Evolutionary conservation across 2,329 filamentous ascomycete genomes (phyloP).

Genomic region (Nothophaeocryptopus gaeumannii): DNA sequence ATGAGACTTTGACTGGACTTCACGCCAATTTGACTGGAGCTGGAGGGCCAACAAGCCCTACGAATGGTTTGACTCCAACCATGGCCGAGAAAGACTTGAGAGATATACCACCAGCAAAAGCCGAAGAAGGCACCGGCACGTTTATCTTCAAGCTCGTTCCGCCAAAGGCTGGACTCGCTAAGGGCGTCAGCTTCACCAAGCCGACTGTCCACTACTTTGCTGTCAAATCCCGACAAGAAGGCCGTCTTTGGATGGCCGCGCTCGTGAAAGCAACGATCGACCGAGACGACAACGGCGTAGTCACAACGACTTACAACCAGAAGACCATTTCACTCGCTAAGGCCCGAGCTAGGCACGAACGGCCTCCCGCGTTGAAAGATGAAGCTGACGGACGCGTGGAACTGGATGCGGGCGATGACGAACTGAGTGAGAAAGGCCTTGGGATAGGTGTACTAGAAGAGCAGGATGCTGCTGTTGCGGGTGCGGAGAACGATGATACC

Average conservation of each 20-base stretch:
- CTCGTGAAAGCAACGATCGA: slow-evolving; percentile 99
- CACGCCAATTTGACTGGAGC: slow-evolving; percentile 90
- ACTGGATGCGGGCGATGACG: slow-evolving; percentile 15
- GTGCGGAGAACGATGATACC: slow-evolving; percentile 20
- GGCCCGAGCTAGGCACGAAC: slow-evolving; percentile 80
- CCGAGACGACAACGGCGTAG: slow-evolving; percentile 68
- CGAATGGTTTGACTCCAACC: slow-evolving; percentile 39
- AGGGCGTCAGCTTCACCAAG: slow-evolving; percentile 95
- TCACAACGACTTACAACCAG: slow-evolving; percentile 92
- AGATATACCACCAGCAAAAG: slow-evolving; percentile 36
- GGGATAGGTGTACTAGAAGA: slow-evolving; percentile 26
- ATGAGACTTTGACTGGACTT: slow-evolving; percentile 82
- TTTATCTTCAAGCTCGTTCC: slow-evolving; percentile 99
- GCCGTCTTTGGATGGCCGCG: slow-evolving; percentile 95
- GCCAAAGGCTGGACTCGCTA: slow-evolving; percentile 78
- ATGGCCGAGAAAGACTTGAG: slow-evolving; percentile 37
- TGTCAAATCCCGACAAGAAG: slow-evolving; percentile 82
- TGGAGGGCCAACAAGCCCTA: slow-evolving; percentile 57
- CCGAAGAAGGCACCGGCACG: slow-evolving; percentile 56
- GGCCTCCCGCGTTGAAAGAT: slow-evolving; percentile 83
- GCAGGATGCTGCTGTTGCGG: slow-evolving; percentile 17
- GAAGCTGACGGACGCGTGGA: slow-evolving; percentile 31
- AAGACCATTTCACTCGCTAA: slow-evolving; percentile 93
- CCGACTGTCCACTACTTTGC: slow-evolving; percentile 97
- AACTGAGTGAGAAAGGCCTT: slow-evolving; percentile 21